Percentiles rank a stretch among this genome's conserved stretches.
These are phyloP conservation scores for Chaetomium globosum DNA, from an alignment of 2,329 filamentous ascomycete genomes.

Conservation along the genomic window DNA sequence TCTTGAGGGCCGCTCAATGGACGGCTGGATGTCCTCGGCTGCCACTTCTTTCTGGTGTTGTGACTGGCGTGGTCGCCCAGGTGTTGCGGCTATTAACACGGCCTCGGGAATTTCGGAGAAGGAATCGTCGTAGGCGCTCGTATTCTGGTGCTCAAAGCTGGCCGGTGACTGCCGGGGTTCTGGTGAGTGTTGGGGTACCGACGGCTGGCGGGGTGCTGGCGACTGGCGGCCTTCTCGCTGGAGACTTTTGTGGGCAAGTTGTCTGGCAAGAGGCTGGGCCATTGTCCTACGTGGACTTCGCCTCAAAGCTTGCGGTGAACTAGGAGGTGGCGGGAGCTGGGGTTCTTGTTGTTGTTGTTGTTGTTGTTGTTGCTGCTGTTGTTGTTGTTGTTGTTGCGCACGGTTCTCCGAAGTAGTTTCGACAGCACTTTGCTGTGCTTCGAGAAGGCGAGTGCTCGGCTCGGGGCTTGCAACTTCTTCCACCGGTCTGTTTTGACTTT, in stretches of 20 bases:
- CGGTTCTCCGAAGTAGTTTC: neutral
- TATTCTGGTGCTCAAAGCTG: slow-evolving; percentile 28
- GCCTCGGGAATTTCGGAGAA: slow-evolving; percentile 60
- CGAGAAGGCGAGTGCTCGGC: slow-evolving; percentile 3
- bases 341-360: slow-evolving; percentile 3
- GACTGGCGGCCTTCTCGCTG: slow-evolving; percentile 22
- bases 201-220: slow-evolving; percentile 3
- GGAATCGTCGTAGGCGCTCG: slow-evolving; percentile 54
- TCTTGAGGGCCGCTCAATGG: slow-evolving; percentile 40
- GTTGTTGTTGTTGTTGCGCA: neutral
- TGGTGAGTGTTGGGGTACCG: slow-evolving; percentile 9
- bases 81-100: slow-evolving; percentile 55
- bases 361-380: slow-evolving; percentile 18
- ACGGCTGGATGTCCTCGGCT: slow-evolving; percentile 35
- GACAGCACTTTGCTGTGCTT: neutral
- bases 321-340: slow-evolving; percentile 8
- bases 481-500: slow-evolving; percentile 33
- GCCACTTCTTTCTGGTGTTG: slow-evolving; percentile 19
- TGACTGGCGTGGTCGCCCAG: slow-evolving; percentile 38
- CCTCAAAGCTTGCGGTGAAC: slow-evolving; percentile 30
- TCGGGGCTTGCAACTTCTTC: slow-evolving; percentile 19
- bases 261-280: slow-evolving; percentile 34
- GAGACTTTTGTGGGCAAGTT: slow-evolving; percentile 36
- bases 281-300: slow-evolving; percentile 32
- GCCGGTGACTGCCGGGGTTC: neutral